Evolutionary conservation across 2,329 filamentous ascomycete species (phyloP).

Genomic region (Neocucurbitaria cava): DNA sequence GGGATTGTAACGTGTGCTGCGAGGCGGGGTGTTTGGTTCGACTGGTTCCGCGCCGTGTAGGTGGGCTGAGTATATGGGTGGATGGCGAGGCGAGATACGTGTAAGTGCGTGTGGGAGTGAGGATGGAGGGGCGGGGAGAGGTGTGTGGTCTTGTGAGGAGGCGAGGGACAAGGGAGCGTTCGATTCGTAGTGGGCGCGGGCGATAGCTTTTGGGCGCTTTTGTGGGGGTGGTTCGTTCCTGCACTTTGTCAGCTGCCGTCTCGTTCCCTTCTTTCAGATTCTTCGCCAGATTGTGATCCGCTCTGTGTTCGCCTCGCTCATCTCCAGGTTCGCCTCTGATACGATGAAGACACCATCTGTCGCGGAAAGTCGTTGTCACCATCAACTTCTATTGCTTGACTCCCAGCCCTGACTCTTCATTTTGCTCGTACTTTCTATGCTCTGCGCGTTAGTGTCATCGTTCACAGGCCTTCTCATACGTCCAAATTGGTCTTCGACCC

Average conservation of each 20-base stretch:
- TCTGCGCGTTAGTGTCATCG: too few relatives aligned
- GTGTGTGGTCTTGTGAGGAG: neutral
- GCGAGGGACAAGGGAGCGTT: neutral
- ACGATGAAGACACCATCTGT: too few relatives aligned
- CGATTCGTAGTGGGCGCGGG: neutral
- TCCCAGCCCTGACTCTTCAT: too few relatives aligned
- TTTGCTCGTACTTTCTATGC: too few relatives aligned
- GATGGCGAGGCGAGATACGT: conserved; percentile 16
- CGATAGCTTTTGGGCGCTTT: neutral
- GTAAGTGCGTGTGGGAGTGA: neutral
- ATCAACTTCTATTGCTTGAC: too few relatives aligned
- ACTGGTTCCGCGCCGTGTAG: conserved; percentile 25
- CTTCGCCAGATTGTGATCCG: too few relatives aligned
- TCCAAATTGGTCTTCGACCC: too few relatives aligned
- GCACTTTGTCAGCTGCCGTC: neutral
- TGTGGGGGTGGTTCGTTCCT: neutral
- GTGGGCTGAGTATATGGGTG: conserved; percentile 3
- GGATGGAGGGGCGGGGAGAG: too few relatives aligned
- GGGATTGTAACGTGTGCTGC: conserved; percentile 10
- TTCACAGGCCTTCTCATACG: too few relatives aligned
- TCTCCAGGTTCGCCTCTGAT: too few relatives aligned
- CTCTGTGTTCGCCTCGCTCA: too few relatives aligned
- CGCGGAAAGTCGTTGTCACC: too few relatives aligned
- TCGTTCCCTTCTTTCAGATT: neutral
- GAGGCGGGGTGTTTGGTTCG: conserved; percentile 8